Base-by-base conservation (phyloP, 805 yeast genomes). In the Candida glaebosa region DNA sequence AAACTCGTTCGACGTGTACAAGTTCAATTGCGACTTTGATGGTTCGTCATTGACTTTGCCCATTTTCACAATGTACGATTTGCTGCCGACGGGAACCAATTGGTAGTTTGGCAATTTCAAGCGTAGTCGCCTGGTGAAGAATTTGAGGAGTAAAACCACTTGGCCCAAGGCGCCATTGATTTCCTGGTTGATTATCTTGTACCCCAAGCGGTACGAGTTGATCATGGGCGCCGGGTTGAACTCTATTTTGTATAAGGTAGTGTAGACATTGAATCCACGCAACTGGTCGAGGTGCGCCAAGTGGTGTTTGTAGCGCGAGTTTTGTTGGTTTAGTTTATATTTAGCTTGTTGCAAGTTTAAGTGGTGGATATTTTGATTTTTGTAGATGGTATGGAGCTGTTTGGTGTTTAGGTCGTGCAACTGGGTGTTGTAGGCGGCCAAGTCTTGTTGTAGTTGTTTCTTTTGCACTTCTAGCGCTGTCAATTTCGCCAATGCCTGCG, bases 131-230 rank as follows among this genome's bases (percentile, higher is more conserved):
- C 77, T 66, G 1, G 77, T 61, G 2, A 89, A 71, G 1, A 91
- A 86, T 0, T 82, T 73, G 22, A 90, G 57, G 15, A 91, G 61
- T 9, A 88, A 63, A 2, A 87, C 76, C 2, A 90, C 65, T 50
- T 90, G 96, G 0, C 98, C 98, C 52, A 90, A 63, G 0, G 95
- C 96, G 2, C 95, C 93, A 56, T 89, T 90, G 33, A 88, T 82
- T 52, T 90, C 98, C 41, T 87, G 79, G 95, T 96, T 88, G 2
- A 95, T 84, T 0, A 90, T 86, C 45, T 73, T 76, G 40, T 67
- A 61, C 0, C 98, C 98, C n/a, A 91, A 58, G 42, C 96, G 64
- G 18, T 87, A 69, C 0, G 90, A 91, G 61, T 90, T 90, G 24
- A 90, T 91, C 1, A 93, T 83, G 0, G 95, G 96, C 63, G 86